Conservation (phyloP, 495 filamentous ascomycete species). For the Hyaloscypha finlandica region DNA sequence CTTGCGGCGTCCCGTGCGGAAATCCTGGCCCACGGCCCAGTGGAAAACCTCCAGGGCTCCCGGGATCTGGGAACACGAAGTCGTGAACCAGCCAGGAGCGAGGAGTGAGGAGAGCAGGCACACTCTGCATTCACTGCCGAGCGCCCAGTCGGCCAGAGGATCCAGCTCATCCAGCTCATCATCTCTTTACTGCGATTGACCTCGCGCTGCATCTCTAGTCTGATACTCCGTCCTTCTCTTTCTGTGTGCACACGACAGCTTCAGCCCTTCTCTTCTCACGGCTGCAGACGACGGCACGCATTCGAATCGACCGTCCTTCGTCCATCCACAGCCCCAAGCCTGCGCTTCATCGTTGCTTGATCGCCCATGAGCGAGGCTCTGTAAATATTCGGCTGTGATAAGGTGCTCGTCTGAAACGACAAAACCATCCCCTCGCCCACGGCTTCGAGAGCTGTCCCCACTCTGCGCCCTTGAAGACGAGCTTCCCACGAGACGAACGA, state of each 20-base stretch:
- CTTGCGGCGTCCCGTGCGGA: conserved; percentile 7
- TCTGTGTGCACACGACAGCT: neutral
- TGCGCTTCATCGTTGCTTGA: conserved; percentile 31
- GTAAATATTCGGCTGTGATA: neutral
- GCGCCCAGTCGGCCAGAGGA: neutral
- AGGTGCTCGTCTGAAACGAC: conserved; percentile 22
- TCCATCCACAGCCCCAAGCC: neutral
- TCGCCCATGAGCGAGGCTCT: conserved; percentile 29
- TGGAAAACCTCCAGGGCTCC: neutral
- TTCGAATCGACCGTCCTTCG: neutral
- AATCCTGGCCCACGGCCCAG: neutral
- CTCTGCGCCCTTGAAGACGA: neutral
- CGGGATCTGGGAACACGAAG: neutral
- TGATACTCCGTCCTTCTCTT: neutral
- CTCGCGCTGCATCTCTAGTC: neutral
- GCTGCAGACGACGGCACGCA: neutral
- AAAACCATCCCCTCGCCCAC: neutral
- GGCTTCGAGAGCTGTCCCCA: conserved; percentile 4
- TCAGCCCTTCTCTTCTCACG: neutral
- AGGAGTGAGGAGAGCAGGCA: neutral
- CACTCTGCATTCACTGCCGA: neutral
- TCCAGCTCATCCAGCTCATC: conserved; percentile 6
- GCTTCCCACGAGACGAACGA: conserved; percentile 1
- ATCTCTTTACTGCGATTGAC: neutral
- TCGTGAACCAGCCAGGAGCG: too few relatives aligned